A percentile compares a stretch with the other conserved stretches of the same genome.
Conservation (phyloP, 2,329 filamentous ascomycete genomes). For the Triangularia setosa region DNA sequence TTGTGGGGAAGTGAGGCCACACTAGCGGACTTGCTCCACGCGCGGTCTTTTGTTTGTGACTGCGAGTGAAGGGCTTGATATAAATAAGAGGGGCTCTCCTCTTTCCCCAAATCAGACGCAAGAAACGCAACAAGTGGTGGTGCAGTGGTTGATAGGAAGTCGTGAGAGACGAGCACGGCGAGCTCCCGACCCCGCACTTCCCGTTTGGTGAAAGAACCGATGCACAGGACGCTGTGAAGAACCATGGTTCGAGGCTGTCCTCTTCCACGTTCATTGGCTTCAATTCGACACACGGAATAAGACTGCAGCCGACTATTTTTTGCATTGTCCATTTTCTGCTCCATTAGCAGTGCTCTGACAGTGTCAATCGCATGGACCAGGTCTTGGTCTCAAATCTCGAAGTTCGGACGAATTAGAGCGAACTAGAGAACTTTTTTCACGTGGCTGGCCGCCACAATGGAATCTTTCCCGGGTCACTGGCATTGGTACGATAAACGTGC, state of each 20-base stretch:
- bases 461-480: not conserved
- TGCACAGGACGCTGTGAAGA: not conserved
- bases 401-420: not conserved
- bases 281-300: not conserved
- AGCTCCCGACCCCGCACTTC: not conserved
- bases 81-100: not conserved
- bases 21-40: not conserved
- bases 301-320: no score
- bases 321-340: not conserved
- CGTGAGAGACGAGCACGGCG: not conserved
- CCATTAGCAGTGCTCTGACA: not conserved
- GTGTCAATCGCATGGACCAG: not conserved
- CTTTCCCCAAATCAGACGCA: not conserved
- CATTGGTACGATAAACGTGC: not conserved
- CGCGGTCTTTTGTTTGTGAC: not conserved
- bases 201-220: not conserved
- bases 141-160: no score
- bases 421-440: not conserved
- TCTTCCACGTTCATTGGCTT: not conserved
- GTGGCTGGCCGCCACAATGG: not conserved
- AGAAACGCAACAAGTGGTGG: not conserved
- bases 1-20: not conserved
- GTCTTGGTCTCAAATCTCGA: no score
- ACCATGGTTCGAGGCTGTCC: not conserved
- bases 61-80: not conserved